Evolutionary conservation across 305 asterid genomes (phyloP), one percentile per base, ranked within the genome.

Genomic region (Withania somnifera): DNA sequence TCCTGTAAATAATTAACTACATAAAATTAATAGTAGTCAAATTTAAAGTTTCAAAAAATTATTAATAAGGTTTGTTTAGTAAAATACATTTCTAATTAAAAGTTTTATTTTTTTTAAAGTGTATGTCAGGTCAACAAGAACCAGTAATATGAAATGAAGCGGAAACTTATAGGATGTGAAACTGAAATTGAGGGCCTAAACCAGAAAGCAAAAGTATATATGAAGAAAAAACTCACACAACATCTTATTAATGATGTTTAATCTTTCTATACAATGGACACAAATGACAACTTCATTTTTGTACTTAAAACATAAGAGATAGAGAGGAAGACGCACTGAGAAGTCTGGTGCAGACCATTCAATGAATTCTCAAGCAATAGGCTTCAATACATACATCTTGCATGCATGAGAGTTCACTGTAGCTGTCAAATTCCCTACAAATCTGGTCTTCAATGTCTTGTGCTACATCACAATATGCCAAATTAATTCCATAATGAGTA

Each of bases 341-440:
- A 28, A 26, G 15, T 50, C 11, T 75, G 63, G 63, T 28, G 26
- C 80, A 11, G 14, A 75, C 15, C 6, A 14, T 9, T 73, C 42
- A 24, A 34, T 75, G 79, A 22, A 28, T 76, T 63, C 57, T 76
- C 77, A 81, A 63, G 88, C 80, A 69, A 86, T 53, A n/a, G 93
- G 95, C 51, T 84, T 89, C 76, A 92, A 68, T 78, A 91, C 84
- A 57, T 89, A 94, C 97, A 94, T 89, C 89, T 89, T 92, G 93
- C 96, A 89, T n/a, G 92, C 78, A 82, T 92, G 98, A 4, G 89
- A 19, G 32, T 88, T 90, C 67, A 94, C 85, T 17, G 91, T 87
- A 52, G 90, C 93, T 61, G 96, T 88, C 63, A 94, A 32, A 61
- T 87, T 91, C 13, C 86, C 91, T 47, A 86, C 87, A 80, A 89